Evolutionary conservation across 2,329 filamentous ascomycete species (phyloP).

Genomic region (Sporothrix curviconia): DNA sequence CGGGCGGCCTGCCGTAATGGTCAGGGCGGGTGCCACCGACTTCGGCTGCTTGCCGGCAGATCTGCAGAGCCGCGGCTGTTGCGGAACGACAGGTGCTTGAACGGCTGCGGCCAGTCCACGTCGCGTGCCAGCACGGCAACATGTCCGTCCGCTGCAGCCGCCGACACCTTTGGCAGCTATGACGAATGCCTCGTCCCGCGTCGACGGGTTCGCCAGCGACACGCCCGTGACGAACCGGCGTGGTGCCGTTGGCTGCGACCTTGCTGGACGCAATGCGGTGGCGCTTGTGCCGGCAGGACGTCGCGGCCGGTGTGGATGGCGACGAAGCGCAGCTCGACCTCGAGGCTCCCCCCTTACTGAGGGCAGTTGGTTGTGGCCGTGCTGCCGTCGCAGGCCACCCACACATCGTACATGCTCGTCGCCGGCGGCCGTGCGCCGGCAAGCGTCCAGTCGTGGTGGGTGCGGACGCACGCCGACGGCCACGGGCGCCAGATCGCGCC

Average conservation of each 20-base stretch:
- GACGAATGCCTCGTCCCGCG: background rate
- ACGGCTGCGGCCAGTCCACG: conserved; percentile 66
- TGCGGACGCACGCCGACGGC: conserved; percentile 62
- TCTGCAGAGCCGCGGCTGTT: conserved; percentile 24
- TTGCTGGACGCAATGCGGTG: background rate
- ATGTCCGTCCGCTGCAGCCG: conserved; percentile 31
- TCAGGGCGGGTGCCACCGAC: background rate
- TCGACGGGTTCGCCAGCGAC: background rate
- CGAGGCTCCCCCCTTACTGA: background rate
- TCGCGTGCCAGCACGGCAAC: conserved; percentile 57
- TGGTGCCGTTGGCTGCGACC: background rate
- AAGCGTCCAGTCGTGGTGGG: conserved; percentile 35
- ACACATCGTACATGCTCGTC: conserved; percentile 27
- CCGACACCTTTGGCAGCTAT: background rate
- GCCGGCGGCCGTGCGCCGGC: conserved; percentile 36
- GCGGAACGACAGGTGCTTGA: conserved; percentile 59
- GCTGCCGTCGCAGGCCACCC: background rate
- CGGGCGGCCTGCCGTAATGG: conserved; percentile 53
- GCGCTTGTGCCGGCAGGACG: background rate
- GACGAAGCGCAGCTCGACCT: background rate
- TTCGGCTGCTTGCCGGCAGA: conserved; percentile 27
- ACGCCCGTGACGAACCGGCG: background rate
- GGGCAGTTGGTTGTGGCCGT: background rate
- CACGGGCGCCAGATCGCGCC: conserved; percentile 66
- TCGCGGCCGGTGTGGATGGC: background rate